Evolutionary conservation across 225 moss, liverwort and hornwort genomes (phyloP), one percentile per base, ranked within the genome.

Genomic region (Pseudisothecium myosuroides): DNA sequence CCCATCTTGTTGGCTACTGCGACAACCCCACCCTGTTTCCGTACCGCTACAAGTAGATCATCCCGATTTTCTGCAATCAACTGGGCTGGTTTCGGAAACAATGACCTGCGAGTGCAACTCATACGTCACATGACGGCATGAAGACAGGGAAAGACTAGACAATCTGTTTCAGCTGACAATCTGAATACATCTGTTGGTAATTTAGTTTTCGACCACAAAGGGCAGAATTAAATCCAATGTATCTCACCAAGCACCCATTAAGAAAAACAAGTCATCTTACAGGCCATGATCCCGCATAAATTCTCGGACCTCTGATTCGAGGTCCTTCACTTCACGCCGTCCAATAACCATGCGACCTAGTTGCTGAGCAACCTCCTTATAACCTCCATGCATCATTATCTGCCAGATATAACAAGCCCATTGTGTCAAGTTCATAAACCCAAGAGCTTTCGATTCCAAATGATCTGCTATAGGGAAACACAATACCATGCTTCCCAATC

Each of bases 351-450:
- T 95, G 86, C 98, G 95, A 91, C 98, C 98, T 68, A 98, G 88
- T 88, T 96, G 94, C 89, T 92, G 91, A 76, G 95, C 96, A 87
- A 98, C 96, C 76, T 93, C 88, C 84, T 91, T 97, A 85, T 98
- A 98, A 68, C 98, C 98, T 85, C 98, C 97, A 66, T 98, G 96
- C 84, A 91, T 80, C 91, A 96, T 91, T 88, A 98, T 98, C 98
- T 92, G 88, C 52, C 86, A 90, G 79, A 85, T 67, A 47, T 16
- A 86, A 88, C 37, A 36, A 88, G 34, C 80, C n/a, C 78, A 86
- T 71, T 63, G 62, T 50, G 61, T 86, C 81, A 90, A 43, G 67
- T 63, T 71, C 66, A 13, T 55, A 73, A 59, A 81, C 34, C 74
- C 63, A 66, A 50, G 47, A 89, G 75, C 80, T 62, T 80, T 59